phyloP scores from a whole-genome alignment of 2,329 filamentous ascomycete species.

The Epichloe coenophiala region DNA sequence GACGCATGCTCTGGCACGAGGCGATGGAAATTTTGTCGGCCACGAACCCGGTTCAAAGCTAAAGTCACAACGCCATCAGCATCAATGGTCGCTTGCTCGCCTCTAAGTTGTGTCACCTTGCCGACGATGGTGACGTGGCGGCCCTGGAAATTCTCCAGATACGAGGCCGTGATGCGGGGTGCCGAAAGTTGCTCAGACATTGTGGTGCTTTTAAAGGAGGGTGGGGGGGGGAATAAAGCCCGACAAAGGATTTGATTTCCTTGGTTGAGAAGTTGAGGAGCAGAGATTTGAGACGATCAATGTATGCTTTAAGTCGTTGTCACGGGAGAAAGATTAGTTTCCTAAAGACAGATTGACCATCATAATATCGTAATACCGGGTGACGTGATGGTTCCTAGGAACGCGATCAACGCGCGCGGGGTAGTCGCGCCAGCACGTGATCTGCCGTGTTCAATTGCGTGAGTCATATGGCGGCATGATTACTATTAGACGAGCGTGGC shows the following conservation, averaged over 20 bases:
- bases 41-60: slow-evolving; percentile 55
- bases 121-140: slow-evolving; percentile 75
- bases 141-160: slow-evolving; percentile 63
- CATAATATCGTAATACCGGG: background rate
- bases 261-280: background rate
- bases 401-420: background rate
- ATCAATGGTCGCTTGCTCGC: slow-evolving; percentile 69
- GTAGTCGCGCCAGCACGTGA: slow-evolving; percentile 1
- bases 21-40: background rate
- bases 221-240: background rate
- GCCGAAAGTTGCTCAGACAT: slow-evolving; percentile 58
- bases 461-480: too few relatives aligned
- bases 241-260: background rate
- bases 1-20: background rate
- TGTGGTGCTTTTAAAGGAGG: background rate
- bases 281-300: background rate
- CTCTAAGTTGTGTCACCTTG: slow-evolving; percentile 69
- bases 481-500: too few relatives aligned
- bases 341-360: too few relatives aligned
- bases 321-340: too few relatives aligned
- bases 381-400: background rate
- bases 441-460: too few relatives aligned
- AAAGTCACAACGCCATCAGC: slow-evolving; percentile 65
- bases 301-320: too few relatives aligned
- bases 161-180: slow-evolving; percentile 69